Evolutionary conservation across 768 basidiomycete genomes (phyloP), one percentile per base, ranked within the genome.

Genomic region (Multifurca ochricompacta): DNA sequence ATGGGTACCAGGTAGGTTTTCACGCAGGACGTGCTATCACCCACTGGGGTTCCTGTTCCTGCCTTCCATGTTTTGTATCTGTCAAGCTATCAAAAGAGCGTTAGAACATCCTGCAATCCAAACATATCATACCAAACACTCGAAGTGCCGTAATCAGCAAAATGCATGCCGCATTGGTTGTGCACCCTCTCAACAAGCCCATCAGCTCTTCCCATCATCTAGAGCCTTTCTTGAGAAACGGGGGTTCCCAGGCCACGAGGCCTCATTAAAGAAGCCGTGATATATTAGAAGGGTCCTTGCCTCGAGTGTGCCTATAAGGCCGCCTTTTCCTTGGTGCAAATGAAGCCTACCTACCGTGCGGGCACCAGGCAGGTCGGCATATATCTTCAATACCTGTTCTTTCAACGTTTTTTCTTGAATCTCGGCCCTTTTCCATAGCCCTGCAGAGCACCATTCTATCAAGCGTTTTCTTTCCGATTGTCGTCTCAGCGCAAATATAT

Each of bases 171-270:
- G 30, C 32, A 40, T 27, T 34, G 11, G 50, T 52, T n/a, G 44
- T 30, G 55, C 36, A 23, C 18, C 36, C 45, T 52, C 55, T 31
- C 31, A 41, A 51, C 45, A 35, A 50, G 31, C 32, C n/a, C 23
- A 10, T 41, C 16, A 47, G 39, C 18, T 14, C 37, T 56, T 56
- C 50, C 55, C 55, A 51, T 46, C 55, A 39, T 51, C 55, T n/a
- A 27, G 18, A 16, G 27, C 25, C 28, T 45, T 42, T 35, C 55
- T 52, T 34, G 44, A 30, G 39, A 56, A 56, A 46, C 52, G 37
- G 50, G 53, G 55, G 44, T 28, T 41, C 50, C 18, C 50, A 35
- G 25, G 50, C 55, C 55, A 56, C 55, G 55, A 56, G 55, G 55
- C 37, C 19, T 27, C 50, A 46, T 46, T 56, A 34, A 50, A 45